phyloP scores from a whole-genome alignment of 73 alveolate genomes.

The Breviolum minutum region DNA sequence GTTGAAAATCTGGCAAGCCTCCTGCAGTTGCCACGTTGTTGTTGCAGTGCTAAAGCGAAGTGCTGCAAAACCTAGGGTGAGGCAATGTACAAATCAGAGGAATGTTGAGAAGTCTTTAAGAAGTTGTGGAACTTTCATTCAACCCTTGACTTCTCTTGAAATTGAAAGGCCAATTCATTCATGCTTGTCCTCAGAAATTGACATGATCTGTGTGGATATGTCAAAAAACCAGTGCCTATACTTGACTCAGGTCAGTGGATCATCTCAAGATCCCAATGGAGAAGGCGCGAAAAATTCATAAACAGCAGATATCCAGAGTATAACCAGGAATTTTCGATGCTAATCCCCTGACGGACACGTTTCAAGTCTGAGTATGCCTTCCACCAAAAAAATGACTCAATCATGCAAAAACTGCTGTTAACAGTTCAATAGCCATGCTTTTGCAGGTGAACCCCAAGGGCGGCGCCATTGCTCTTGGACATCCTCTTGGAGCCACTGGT shows the following conservation, averaged over 20 bases:
- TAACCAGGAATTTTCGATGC: not conserved
- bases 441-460: constrained; percentile 99
- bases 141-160: not conserved
- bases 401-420: not conserved
- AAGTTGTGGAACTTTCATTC: not conserved
- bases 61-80: too few species aligned
- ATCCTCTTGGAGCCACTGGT: constrained; percentile 99
- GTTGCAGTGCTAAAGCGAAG: too few species aligned
- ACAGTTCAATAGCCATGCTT: not conserved
- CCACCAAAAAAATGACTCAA: not conserved
- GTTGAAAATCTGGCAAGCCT: too few species aligned
- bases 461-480: constrained; percentile 99
- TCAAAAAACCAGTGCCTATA: not conserved
- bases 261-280: constrained; percentile 98
- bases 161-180: too few species aligned
- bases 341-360: not conserved
- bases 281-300: constrained; percentile 92
- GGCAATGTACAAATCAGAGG: not conserved
- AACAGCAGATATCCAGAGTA: not conserved
- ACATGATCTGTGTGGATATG: not conserved
- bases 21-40: too few species aligned
- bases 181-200: not conserved
- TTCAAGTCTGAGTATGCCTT: not conserved
- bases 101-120: not conserved
- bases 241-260: constrained; percentile 96